These are phyloP conservation scores for Citeromyces hawaiiensis DNA, from an alignment of 1,139 yeast species.

Conservation along the genomic window DNA sequence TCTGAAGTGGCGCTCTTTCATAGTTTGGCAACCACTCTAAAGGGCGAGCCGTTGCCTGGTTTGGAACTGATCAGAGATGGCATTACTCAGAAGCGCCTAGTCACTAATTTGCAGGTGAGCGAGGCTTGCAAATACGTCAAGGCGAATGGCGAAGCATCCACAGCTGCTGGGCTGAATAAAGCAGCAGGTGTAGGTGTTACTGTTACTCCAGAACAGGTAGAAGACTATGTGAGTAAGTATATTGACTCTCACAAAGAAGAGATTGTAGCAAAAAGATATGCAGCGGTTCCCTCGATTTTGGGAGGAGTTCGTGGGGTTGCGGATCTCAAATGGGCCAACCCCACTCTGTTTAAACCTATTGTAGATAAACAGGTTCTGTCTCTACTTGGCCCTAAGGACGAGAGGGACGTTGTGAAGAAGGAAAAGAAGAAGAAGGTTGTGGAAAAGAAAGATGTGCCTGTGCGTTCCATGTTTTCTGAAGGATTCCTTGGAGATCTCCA, in stretches of 20 bases:
- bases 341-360: constrained; percentile 71
- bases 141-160: constrained; percentile 22
- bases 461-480: constrained; percentile 82
- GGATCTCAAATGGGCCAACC: constrained; percentile 83
- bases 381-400: constrained; percentile 88
- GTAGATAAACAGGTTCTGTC: constrained; percentile 65
- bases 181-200: constrained; percentile 77
- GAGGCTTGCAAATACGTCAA: constrained; percentile 72
- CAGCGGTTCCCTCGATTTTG: constrained; percentile 60
- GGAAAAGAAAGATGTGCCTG: constrained; percentile 12
- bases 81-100: constrained; percentile 50
- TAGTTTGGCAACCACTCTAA: constrained; percentile 57
- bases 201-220: constrained; percentile 54
- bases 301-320: constrained; percentile 67
- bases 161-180: constrained; percentile 34
- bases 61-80: constrained; percentile 43
- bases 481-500: constrained; percentile 95
- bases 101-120: constrained; percentile 57
- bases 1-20: constrained; percentile 53
- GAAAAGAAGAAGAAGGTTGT: constrained; percentile 39
- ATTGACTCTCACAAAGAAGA: constrained; percentile 43
- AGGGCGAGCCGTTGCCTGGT: constrained; percentile 27
- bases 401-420: constrained; percentile 76
- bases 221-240: constrained; percentile 40
- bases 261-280: constrained; percentile 62